Base-by-base conservation (phyloP, 208 protist species). In the Crithidia bombi region DNA sequence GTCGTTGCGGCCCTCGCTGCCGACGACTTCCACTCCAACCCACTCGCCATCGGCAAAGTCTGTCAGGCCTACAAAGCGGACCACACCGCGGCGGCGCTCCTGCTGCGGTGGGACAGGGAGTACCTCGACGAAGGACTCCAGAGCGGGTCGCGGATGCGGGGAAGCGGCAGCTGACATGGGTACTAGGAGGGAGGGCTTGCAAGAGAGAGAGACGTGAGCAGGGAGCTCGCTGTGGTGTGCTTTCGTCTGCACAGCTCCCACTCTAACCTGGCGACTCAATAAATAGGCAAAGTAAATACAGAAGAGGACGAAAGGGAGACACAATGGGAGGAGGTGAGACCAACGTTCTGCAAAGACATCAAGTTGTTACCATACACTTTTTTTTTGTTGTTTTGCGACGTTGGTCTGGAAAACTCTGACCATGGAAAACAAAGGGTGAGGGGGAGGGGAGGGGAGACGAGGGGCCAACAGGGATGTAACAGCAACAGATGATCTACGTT, bases 1-100 rank as follows among this genome's bases (percentile, higher is more conserved):
- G 66, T 89, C 66, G 50, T 92, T 87, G 26, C 71, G 69, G 17
- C 83, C 83, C 5, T 64, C 50, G 55, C 61, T 58, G 32, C 77
- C 81, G 39, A 92, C 73, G 14, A 89, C 74, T 51, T 92, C 86
- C 7, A 92, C 70, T 0, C 86, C 86, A 2, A 65, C 78, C 86
- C 86, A 92, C 35, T 78, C 55, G 6, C 86, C 86, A 11, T 76
- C 59, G 9, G 78, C 78, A 47, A 92, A 92, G 54, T 87, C 73
- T 1, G 82, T 85, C 6, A 65, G 54, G 15, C 86, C 82, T 17
- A 81, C 32, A 57, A 85, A 92, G 28, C 83, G 86, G 35, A 92
- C 62, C 41, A 92, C 68, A 26, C 86, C 86, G 33, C 79, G 86
- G n/a, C 86, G 82, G 25, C 44, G 55, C 52, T 74, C 79, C 28